phyloP scores from a whole-genome alignment of 768 basidiomycete genomes.

The Xanthoconium stramineum region DNA sequence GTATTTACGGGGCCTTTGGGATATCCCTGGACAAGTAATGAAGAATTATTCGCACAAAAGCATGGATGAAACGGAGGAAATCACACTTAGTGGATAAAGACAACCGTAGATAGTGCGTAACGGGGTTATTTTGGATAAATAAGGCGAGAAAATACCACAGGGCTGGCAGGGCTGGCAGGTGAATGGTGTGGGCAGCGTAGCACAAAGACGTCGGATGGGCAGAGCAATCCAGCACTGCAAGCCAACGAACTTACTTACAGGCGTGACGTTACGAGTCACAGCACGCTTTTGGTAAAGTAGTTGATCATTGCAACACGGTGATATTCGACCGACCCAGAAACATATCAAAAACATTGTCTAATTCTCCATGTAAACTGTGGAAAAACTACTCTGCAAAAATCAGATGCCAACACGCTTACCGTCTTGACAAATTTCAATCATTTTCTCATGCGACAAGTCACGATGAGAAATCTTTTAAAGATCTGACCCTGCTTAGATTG shows the following conservation, averaged over 20 bases:
- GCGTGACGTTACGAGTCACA: slow-evolving; percentile 37
- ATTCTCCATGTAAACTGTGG: too few species aligned
- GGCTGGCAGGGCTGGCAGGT: slow-evolving; percentile 2
- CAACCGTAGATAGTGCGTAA: slow-evolving; percentile 1
- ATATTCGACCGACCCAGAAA: slow-evolving; percentile 11
- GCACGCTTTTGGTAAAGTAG: slow-evolving; percentile 31
- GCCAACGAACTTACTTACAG: slow-evolving; percentile 36
- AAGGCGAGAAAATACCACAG: slow-evolving; percentile 7
- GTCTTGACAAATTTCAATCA: background rate
- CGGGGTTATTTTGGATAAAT: slow-evolving; percentile 14
- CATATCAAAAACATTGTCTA: too few species aligned
- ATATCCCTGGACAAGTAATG: slow-evolving; percentile 3
- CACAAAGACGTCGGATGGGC: slow-evolving; percentile 20
- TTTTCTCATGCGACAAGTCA: background rate
- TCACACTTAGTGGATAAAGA: slow-evolving; percentile 15
- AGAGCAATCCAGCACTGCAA: slow-evolving; percentile 27
- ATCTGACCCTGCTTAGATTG: too few species aligned
- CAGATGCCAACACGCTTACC: background rate
- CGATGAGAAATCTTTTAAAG: background rate
- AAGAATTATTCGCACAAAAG: slow-evolving; percentile 9
- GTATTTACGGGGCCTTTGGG: slow-evolving; percentile 7
- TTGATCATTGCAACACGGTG: slow-evolving; percentile 27
- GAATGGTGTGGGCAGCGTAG: slow-evolving; percentile 7
- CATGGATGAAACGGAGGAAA: slow-evolving; percentile 3
- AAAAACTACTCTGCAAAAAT: background rate